Evolutionary conservation across 495 filamentous ascomycete genomes (phyloP), one percentile per base, ranked within the genome.

Genomic region (Trichodelitschia bisporula): DNA sequence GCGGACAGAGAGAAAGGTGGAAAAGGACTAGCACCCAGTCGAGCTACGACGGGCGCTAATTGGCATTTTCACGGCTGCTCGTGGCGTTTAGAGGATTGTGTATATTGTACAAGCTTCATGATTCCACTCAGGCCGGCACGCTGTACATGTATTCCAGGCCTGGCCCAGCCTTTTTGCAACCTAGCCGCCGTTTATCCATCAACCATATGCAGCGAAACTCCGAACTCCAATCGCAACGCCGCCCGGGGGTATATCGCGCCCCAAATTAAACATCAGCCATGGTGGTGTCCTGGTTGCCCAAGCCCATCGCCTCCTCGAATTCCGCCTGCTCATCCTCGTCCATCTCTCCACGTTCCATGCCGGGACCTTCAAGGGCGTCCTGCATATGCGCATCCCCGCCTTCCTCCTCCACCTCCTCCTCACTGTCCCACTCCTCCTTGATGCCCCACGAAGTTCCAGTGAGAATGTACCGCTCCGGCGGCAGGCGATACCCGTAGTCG

Each of bases 391-490:
- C 50, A 15, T 59, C 55, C 21, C 58, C 58, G 26, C 61, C 66
- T 31, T 61, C 67, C 1, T 63, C 67, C 28, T 62, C 63, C 37
- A 64, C 63, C 21, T 46, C 45, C 16, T 51, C 55, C 18, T 50
- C 59, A 18, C 36, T 44, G 9, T 54, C 61, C 77, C 77, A 90
- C 33, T 70, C 64, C 30, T 82, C 77, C 46, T 65, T 69, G 52
- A 93, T 45, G 21, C 69, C 65, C 86, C 86, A 97, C 35, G 68
- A 68, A 12, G 64, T 58, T 0, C 86, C 86, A 17, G 72, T 89
- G 31, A 92, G 56, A 38, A 84, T 83, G 46, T 90, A 95, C 45
- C 77, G 59, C 66, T 97, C 86, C 33, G 73, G 72, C 21, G 86
- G 86, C 40, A 97, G 51, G 26, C 80, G 58, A 34, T 86, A 65